Evolutionary conservation across 805 yeast species (phyloP).

Genomic region (Kodamaea kaohsiungensis): DNA sequence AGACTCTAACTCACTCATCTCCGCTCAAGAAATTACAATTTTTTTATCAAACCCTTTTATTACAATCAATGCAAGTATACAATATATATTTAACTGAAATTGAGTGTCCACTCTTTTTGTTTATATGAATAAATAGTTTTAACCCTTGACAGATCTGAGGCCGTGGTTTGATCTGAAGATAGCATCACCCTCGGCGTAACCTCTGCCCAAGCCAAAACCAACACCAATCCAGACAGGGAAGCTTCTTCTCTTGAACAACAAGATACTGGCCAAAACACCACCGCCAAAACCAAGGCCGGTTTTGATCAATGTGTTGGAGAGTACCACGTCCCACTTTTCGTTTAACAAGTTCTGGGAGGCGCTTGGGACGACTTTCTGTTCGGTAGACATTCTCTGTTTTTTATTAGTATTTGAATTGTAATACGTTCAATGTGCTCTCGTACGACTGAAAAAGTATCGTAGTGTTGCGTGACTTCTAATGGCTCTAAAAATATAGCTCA

Average conservation of each 20-base stretch:
- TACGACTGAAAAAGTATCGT: background rate
- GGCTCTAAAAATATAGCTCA: too few species aligned
- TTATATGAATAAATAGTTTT: slow-evolving; percentile 16
- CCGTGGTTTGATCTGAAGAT: slow-evolving; percentile 85
- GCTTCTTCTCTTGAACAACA: slow-evolving; percentile 88
- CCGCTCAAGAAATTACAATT: background rate
- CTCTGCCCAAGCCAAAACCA: slow-evolving; percentile 98
- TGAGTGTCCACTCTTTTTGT: slow-evolving; percentile 3
- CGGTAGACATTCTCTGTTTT: slow-evolving; percentile 28
- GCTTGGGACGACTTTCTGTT: slow-evolving; percentile 33
- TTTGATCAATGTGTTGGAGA: slow-evolving; percentile 91
- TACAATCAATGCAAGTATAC: slow-evolving; percentile 6
- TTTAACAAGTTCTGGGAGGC: slow-evolving; percentile 61
- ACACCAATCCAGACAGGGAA: slow-evolving; percentile 98
- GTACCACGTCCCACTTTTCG: slow-evolving; percentile 92
- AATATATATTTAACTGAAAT: background rate
- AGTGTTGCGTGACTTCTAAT: background rate
- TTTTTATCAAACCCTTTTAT: background rate
- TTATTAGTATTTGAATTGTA: slow-evolving; percentile 10
- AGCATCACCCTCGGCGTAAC: slow-evolving; percentile 97
- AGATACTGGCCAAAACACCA: slow-evolving; percentile 90
- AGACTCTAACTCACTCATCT: background rate
- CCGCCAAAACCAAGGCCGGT: slow-evolving; percentile 96
- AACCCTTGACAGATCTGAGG: slow-evolving; percentile 71
- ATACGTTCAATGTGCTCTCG: background rate